Conservation (phyloP, 495 filamentous ascomycete genomes). For the Xylaria venustula region DNA sequence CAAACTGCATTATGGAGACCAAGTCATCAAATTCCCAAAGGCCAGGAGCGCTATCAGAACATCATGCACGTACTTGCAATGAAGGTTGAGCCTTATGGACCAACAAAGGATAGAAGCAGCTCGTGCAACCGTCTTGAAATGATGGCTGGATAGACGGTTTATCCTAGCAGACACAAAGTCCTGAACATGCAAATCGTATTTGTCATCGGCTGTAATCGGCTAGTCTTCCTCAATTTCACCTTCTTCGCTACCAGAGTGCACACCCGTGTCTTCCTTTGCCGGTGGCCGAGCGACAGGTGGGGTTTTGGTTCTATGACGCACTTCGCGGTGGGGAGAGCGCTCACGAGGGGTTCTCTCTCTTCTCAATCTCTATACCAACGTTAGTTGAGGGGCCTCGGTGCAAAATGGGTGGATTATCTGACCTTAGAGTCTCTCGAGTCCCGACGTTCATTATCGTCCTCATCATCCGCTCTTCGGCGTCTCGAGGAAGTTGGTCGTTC, state of each 20-base stretch:
- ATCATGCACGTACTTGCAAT: slow-evolving; percentile 31
- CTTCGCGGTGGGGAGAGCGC: slow-evolving; percentile 54
- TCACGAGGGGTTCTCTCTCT: slow-evolving; percentile 59
- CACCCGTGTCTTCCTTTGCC: slow-evolving; percentile 61
- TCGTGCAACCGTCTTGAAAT: not conserved
- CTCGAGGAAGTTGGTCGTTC: slow-evolving; percentile 61
- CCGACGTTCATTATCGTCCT: slow-evolving; percentile 67
- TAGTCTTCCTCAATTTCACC: slow-evolving; percentile 96
- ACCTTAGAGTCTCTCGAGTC: slow-evolving; percentile 64
- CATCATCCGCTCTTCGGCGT: slow-evolving; percentile 71
- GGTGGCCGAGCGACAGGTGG: slow-evolving; percentile 43
- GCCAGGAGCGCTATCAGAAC: slow-evolving; percentile 19
- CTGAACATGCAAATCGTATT: slow-evolving; percentile 11
- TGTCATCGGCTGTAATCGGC: slow-evolving; percentile 3
- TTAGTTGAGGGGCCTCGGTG: slow-evolving; percentile 17
- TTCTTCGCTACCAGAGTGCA: slow-evolving; percentile 90
- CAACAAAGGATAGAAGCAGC: not conserved
- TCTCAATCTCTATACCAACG: slow-evolving; percentile 52
- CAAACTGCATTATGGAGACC: slow-evolving; percentile 10
- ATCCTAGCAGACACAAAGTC: slow-evolving; percentile 6
- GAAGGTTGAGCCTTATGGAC: not conserved
- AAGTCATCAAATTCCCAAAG: slow-evolving; percentile 26
- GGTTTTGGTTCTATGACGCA: slow-evolving; percentile 55
- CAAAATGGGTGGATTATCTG: slow-evolving; percentile 18
- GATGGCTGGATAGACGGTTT: too few species aligned